Evolutionary conservation across 2,329 filamentous ascomycete species (phyloP), one percentile per base, ranked within the genome.

Genomic region (Neofusicoccum umdonicola): DNA sequence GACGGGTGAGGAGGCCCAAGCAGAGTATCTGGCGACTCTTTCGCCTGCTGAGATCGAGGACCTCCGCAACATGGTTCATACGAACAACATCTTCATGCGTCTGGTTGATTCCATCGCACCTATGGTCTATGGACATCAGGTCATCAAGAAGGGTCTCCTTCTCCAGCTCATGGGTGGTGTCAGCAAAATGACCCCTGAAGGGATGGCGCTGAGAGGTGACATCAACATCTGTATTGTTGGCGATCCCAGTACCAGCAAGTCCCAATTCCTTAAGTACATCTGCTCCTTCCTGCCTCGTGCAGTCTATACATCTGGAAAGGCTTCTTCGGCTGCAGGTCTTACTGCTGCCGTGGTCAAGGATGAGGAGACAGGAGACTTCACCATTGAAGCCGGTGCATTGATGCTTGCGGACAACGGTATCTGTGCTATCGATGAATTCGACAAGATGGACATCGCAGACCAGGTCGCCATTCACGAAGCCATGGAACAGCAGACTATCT

Each of bases 401-500:
- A 98, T 99, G 95, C 83, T 99, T 67, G 95, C 95, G 22, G 87
- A 98, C 73, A 97, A 97, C 70, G 95, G 95, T 62, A 96, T 98
- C 71, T 99, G 95, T 78, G 93, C 93, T 66, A 99, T 99, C 75
- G 95, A 99, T 75, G 95, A 99, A 76, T 99, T 99, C 71, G 95
- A 99, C 86, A 99, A 99, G 82, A 99, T 99, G 95, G 95, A 99
- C 73, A 91, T 99, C 67, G 88, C 83, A 61, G 95, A 99, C 76
- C 95, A 99, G 80, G 95, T 99, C 63, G 95, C 95, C 69, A 99
- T 99, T 73, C 95, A 99, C 85, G 95, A 99, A 87, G 95, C 95
- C 66, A 99, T 99, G 95, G 95, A 99, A 86, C 95, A 99, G 82
- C 95, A 99, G 80, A 99, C 95, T 4, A 99, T 99, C 69, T 97